Base-by-base conservation (phyloP, 1,139 yeast genomes). In the Debaryomycetaceae sp. region DNA sequence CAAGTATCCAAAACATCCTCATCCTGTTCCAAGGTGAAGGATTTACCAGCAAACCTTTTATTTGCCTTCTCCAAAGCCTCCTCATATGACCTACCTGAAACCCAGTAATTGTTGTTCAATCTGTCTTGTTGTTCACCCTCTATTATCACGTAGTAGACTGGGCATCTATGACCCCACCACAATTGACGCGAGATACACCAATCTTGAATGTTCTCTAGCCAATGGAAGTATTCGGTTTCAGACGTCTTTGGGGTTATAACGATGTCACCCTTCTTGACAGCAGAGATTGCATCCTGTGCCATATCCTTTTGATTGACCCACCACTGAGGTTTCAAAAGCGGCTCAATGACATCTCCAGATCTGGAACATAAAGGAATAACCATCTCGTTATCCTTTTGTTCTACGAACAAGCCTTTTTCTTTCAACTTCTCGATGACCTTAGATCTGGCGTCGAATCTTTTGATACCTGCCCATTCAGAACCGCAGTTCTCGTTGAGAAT, bases 81-180 rank as follows among this genome's bases (percentile, higher is more conserved):
- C 55, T 80, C 91, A 45, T 78, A 64, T 51, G 69, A 72, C 69
- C 95, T 83, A 52, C 96, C 99, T 46, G 97, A 88, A 59, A 93
- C 81, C 99, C 99, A 93, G 72, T 76, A 85, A 40, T 78, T 70
- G 55, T 85, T 88, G 62, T 85, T 86, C 54, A 77, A 71, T 49
- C 69, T 65, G 58, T 81, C 86, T 51, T 79, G 76, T 34, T 69
- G 72, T 57, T 80, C 78, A 46, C 93, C 95, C 62, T 89, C 97
- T 48, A 89, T 72, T 44, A 76, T 73, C 50, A 91, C 89, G 57
- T 89, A 89, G 72, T 95, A 93, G 41, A 88, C 97, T 23, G 99
- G 99, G 69, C 97, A 89, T 74, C 98, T 84, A 74, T 93, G 99
- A 54, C 99, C 99, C 99, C 99, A 93, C 99, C 99, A 93, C 61